phyloP scores from a whole-genome alignment of 352 stramenopile species.

The Pythium brachiatum region DNA sequence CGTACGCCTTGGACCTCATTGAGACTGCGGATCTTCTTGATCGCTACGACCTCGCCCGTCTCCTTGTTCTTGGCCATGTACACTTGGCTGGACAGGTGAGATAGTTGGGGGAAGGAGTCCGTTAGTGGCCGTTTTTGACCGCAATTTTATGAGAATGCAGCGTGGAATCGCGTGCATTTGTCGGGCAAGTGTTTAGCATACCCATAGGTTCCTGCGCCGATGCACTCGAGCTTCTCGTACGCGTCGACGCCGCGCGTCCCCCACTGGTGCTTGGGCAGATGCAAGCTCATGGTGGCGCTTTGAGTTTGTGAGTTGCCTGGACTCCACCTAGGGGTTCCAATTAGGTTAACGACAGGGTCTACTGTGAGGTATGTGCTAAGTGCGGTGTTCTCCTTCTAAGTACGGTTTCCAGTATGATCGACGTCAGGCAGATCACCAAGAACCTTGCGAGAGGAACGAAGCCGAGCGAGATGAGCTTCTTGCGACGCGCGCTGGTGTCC shows the following conservation, averaged over 20 bases:
- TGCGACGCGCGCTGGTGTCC: slow-evolving; percentile 63
- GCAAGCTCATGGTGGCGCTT: slow-evolving; percentile 65
- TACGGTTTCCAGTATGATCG: slow-evolving; percentile 11
- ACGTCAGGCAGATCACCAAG: slow-evolving; percentile 6
- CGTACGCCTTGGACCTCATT: slow-evolving; percentile 88
- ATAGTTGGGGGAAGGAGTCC: not conserved
- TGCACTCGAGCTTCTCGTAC: slow-evolving; percentile 90
- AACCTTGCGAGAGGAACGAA: not conserved
- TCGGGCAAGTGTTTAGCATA: slow-evolving; percentile 14
- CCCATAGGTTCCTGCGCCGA: slow-evolving; percentile 88
- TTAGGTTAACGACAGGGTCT: slow-evolving; percentile 7
- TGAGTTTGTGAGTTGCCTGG: not conserved
- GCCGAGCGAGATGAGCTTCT: slow-evolving; percentile 61
- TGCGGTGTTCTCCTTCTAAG: slow-evolving; percentile 2
- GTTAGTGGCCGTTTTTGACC: not conserved
- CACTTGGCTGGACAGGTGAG: slow-evolving; percentile 53
- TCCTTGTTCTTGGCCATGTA: slow-evolving; percentile 88
- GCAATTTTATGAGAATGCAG: not conserved
- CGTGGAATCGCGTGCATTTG: not conserved
- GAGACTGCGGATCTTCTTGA: slow-evolving; percentile 90
- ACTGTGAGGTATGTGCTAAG: not conserved
- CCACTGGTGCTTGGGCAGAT: slow-evolving; percentile 84
- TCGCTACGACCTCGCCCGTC: slow-evolving; percentile 83
- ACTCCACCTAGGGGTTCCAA: not conserved
- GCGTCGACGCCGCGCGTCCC: slow-evolving; percentile 78